Evolutionary conservation across 1,284 basidiomycete genomes (phyloP).

Genomic region (Austroboletus niveus): DNA sequence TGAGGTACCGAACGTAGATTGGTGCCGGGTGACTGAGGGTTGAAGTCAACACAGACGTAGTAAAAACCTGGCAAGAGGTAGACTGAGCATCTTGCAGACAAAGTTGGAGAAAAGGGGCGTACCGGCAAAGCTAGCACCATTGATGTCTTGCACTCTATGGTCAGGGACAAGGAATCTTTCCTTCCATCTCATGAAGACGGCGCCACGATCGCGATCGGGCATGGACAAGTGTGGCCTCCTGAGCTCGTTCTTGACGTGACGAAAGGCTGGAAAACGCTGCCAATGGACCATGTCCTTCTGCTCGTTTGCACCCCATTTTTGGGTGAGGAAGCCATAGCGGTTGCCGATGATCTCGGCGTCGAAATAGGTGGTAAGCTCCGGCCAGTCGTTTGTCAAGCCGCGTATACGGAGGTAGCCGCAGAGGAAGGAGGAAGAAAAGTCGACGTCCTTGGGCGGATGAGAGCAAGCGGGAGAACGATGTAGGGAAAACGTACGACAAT

Average conservation of each 20-base stretch:
- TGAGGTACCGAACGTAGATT: constrained; percentile 31
- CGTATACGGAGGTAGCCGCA: constrained; percentile 90
- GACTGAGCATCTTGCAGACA: neutral
- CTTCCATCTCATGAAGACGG: constrained; percentile 96
- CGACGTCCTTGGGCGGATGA: constrained; percentile 62
- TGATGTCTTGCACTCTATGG: constrained; percentile 91
- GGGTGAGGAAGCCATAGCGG: constrained; percentile 84
- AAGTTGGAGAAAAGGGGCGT: constrained; percentile 26
- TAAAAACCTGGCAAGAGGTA: constrained; percentile 65
- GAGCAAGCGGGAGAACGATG: neutral
- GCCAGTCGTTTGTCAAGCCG: constrained; percentile 87
- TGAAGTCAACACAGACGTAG: constrained; percentile 81
- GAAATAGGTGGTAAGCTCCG: constrained; percentile 89
- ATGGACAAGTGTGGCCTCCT: constrained; percentile 75
- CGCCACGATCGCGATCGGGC: constrained; percentile 68
- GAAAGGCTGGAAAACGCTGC: constrained; percentile 89
- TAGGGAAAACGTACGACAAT: constrained; percentile 60
- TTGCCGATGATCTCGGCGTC: constrained; percentile 91
- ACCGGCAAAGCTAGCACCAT: constrained; percentile 95
- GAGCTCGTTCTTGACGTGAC: constrained; percentile 71
- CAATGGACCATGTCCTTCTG: constrained; percentile 89
- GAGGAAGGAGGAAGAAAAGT: constrained; percentile 74
- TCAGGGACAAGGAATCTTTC: constrained; percentile 94
- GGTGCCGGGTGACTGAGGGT: constrained; percentile 47
- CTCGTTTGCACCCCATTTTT: constrained; percentile 83